Percentiles rank a stretch among this genome's conserved stretches.
These are phyloP conservation scores for Artemisia annua DNA, from an alignment of 129 eudicot genomes.

Conservation along the genomic window DNA sequence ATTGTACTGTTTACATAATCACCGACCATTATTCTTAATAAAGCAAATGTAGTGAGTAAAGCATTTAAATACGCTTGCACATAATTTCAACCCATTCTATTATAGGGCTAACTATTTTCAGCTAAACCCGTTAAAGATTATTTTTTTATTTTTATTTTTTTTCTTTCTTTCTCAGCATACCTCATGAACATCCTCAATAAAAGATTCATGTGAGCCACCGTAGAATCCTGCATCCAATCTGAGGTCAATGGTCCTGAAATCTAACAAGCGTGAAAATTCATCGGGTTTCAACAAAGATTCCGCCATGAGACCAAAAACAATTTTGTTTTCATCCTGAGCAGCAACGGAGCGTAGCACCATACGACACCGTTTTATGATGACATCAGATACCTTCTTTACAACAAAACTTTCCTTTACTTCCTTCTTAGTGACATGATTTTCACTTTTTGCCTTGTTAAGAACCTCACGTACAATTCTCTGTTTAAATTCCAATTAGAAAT, in stretches of 20 bases:
- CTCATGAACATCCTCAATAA: conserved; percentile 91
- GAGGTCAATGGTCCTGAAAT: conserved; percentile 86
- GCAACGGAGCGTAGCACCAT: conserved; percentile 75
- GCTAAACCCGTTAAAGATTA: neutral
- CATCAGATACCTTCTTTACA: conserved; percentile 47
- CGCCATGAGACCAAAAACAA: conserved; percentile 72
- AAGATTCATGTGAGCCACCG: conserved; percentile 82
- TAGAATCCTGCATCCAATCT: conserved; percentile 84
- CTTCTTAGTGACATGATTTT: conserved; percentile 50
- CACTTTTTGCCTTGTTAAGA: conserved; percentile 47
- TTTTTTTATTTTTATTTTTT: no score
- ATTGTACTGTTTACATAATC: neutral
- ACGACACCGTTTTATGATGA: conserved; percentile 75
- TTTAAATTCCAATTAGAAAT: neutral
- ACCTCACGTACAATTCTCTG: conserved; percentile 84
- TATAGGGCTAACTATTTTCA: no score
- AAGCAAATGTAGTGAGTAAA: neutral
- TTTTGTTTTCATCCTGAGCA: conserved; percentile 67
- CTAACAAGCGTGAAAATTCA: conserved; percentile 84
- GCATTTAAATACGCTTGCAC: neutral
- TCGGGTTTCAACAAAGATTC: conserved; percentile 50
- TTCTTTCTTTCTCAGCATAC: conserved; percentile 37
- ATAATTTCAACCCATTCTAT: no score
- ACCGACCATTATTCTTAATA: neutral
- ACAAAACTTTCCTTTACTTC: conserved; percentile 57